Conservation (phyloP, 2,329 filamentous ascomycete species). For the Calonectria hawksworthii region DNA sequence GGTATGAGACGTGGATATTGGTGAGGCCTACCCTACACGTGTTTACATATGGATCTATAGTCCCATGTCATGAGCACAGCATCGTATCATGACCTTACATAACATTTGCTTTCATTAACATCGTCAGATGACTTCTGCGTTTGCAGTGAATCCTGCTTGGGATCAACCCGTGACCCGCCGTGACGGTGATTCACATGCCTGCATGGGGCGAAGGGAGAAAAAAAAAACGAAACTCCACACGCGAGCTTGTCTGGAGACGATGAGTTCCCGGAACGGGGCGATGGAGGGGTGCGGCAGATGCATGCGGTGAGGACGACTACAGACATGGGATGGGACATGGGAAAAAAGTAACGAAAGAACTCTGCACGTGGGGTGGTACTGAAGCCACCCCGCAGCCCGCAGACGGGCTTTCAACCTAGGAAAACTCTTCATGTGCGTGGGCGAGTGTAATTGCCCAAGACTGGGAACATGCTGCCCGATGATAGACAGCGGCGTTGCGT, state of each 20-base stretch:
- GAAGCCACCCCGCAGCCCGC: neutral
- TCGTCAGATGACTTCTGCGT: neutral
- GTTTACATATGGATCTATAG: neutral
- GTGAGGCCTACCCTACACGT: neutral
- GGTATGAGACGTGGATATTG: neutral
- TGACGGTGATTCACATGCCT: constrained; percentile 1
- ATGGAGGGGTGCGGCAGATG: constrained; percentile 13
- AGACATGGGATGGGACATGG: neutral
- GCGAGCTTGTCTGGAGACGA: neutral
- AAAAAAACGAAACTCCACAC: constrained; percentile 8
- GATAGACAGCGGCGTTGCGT: constrained; percentile 12
- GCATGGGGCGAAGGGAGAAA: constrained; percentile 8
- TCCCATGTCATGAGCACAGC: neutral
- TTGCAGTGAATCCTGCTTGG: neutral
- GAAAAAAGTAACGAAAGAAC: constrained; percentile 16
- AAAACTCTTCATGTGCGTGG: neutral
- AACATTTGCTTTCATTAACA: neutral
- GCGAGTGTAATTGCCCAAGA: neutral
- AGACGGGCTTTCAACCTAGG: neutral
- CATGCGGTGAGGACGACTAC: constrained; percentile 7
- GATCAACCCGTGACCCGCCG: neutral
- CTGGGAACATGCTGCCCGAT: constrained; percentile 8
- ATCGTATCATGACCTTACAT: constrained; percentile 7
- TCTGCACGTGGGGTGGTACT: constrained; percentile 19
- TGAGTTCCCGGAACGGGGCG: constrained; percentile 17